Evolutionary conservation across 345 rosid species (phyloP).

Genomic region (Salix viminalis): DNA sequence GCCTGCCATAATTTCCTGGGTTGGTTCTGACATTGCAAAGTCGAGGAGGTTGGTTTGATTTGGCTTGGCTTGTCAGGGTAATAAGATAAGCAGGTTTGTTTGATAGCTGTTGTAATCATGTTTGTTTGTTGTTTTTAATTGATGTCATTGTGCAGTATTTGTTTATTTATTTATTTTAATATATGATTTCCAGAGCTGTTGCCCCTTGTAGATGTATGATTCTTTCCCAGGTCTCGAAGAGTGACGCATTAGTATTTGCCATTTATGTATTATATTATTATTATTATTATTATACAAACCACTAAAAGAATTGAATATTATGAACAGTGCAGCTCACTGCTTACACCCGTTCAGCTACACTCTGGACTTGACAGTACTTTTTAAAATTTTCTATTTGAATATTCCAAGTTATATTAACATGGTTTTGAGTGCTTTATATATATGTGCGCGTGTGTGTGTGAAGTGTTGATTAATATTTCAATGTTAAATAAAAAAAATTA

Average conservation of each 20-base stretch:
- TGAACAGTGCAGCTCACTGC: no score
- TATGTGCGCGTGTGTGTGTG: no score
- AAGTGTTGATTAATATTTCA: no score
- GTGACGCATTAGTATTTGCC: neutral
- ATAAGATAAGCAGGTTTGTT: slow-evolving; percentile 19
- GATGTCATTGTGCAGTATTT: slow-evolving; percentile 1
- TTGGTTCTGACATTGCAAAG: neutral
- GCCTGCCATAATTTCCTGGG: neutral
- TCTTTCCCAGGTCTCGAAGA: neutral
- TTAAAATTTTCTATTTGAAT: no score
- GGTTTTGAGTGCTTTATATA: no score
- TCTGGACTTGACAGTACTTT: no score
- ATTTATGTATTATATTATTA: no score
- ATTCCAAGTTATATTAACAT: no score
- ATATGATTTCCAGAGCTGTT: slow-evolving; percentile 12
- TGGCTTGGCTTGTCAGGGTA: slow-evolving; percentile 1
- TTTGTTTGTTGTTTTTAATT: slow-evolving; percentile 15
- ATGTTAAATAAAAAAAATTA: no score
- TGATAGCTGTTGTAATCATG: neutral
- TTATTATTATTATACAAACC: no score
- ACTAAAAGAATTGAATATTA: no score
- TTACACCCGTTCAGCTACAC: no score
- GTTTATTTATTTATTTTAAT: neutral
- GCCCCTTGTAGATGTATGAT: neutral
- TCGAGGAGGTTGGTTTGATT: neutral